Percentiles rank a stretch among this genome's conserved stretches.
phyloP scores from a whole-genome alignment of 2,329 filamentous ascomycete species.

The Blastomyces silverae region DNA sequence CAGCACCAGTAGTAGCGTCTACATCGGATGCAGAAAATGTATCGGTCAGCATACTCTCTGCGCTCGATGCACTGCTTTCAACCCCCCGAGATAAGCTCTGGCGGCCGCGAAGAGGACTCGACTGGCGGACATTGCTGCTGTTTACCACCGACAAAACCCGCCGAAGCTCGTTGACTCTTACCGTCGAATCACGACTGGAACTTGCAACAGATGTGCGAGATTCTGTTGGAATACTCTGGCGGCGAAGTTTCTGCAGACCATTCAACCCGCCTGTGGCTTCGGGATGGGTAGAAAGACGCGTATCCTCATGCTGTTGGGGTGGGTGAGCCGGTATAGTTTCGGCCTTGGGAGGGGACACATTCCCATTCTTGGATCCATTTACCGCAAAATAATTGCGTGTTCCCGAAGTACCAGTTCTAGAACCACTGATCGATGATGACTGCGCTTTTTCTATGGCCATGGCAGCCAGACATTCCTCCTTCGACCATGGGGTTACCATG shows the following conservation, averaged over 20 bases:
- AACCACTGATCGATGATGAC: slow-evolving; percentile 68
- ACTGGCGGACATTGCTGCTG: slow-evolving; percentile 31
- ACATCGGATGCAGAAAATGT: slow-evolving; percentile 34
- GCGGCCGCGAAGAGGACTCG: slow-evolving; percentile 41
- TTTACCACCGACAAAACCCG: slow-evolving; percentile 42
- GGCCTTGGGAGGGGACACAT: slow-evolving; percentile 29
- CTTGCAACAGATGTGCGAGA: slow-evolving; percentile 31
- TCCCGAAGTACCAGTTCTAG: slow-evolving; percentile 54
- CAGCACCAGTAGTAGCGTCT: slow-evolving; percentile 22
- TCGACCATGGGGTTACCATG: slow-evolving; percentile 73
- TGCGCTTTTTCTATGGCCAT: slow-evolving; percentile 62
- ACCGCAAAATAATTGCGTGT: slow-evolving; percentile 25
- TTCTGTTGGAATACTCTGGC: slow-evolving; percentile 35
- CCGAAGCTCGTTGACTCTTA: slow-evolving; percentile 45
- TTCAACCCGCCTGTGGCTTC: slow-evolving; percentile 24
- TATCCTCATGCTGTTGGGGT: slow-evolving; percentile 21
- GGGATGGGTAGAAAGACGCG: slow-evolving; percentile 21
- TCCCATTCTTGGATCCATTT: slow-evolving; percentile 29
- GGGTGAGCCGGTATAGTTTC: slow-evolving; percentile 23
- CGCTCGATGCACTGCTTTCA: slow-evolving; percentile 36
- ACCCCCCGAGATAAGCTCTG: slow-evolving; percentile 28
- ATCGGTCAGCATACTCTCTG: slow-evolving; percentile 43
- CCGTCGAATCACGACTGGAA: slow-evolving; percentile 41
- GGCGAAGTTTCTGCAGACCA: slow-evolving; percentile 30
- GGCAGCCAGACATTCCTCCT: slow-evolving; percentile 62